Evolutionary conservation across 176 grass and related monocot genomes (phyloP).

Genomic region (Juncus effusus): DNA sequence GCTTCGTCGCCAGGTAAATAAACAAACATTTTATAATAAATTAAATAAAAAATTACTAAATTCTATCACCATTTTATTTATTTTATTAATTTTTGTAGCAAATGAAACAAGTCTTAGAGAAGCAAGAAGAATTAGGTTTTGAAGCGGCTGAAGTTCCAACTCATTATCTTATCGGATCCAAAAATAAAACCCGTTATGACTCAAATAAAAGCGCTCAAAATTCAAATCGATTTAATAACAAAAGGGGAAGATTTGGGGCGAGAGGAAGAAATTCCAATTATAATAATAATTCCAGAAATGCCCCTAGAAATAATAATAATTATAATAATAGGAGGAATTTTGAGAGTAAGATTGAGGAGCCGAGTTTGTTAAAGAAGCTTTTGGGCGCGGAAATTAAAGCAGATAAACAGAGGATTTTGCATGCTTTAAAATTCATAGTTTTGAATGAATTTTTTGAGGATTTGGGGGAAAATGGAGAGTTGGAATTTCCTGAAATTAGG

Average conservation of each 20-base stretch:
- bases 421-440: conserved; percentile 66
- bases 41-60: neutral
- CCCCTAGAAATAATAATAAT: conserved; percentile 16
- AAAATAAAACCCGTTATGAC: conserved; percentile 28
- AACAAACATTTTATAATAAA: neutral
- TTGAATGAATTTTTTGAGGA: conserved; percentile 79
- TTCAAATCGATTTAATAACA: conserved; percentile 46
- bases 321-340: neutral
- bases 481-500: conserved; percentile 64
- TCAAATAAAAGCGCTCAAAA: conserved; percentile 33
- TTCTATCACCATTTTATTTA: too few species aligned
- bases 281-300: conserved; percentile 13
- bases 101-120: conserved; percentile 77
- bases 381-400: conserved; percentile 64
- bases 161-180: conserved; percentile 59
- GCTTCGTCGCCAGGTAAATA: conserved; percentile 51
- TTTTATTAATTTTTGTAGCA: conserved; percentile 48
- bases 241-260: conserved; percentile 40
- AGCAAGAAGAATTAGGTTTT: conserved; percentile 79
- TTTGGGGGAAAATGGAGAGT: conserved; percentile 20
- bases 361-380: conserved; percentile 84
- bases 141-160: conserved; percentile 76
- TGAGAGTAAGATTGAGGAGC: conserved; percentile 42
- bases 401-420: conserved; percentile 65
- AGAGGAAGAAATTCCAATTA: conserved; percentile 15